Percentiles rank a stretch among this genome's conserved stretches.
Conservation (phyloP, 305 asterid genomes). For the Stenogyne calaminthoides region DNA sequence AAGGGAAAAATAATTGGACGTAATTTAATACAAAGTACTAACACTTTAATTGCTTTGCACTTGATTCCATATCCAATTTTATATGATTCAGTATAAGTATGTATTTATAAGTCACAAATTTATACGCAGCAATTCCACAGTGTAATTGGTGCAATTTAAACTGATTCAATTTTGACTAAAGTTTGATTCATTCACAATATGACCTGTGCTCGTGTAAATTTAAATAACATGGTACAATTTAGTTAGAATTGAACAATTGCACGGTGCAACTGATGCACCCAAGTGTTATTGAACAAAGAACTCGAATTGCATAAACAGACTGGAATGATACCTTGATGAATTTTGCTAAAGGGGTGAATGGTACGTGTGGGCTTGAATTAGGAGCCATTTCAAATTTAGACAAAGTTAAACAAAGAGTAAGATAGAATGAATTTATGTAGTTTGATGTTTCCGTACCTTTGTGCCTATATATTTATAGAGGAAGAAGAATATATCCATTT, state of each 20-base stretch:
- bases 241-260: no score
- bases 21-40: no score
- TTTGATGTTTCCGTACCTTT: conserved; percentile 5
- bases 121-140: no score
- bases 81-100: not conserved
- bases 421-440: not conserved
- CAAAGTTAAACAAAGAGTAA: not conserved
- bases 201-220: no score
- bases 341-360: conserved; percentile 18
- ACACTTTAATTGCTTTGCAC: not conserved
- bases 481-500: not conserved
- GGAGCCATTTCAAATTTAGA: conserved; percentile 32
- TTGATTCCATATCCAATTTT: not conserved
- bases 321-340: conserved; percentile 15
- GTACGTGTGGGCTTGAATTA: conserved; percentile 34
- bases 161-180: no score
- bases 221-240: no score
- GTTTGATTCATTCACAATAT: no score
- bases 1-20: not conserved
- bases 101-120: no score
- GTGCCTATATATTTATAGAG: not conserved
- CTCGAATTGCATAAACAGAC: no score
- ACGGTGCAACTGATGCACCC: no score
- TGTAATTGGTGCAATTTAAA: no score
- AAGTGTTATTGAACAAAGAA: no score